Evolutionary conservation across 73 alveolate species (phyloP).

Genomic region (Uronychia binucleata): DNA sequence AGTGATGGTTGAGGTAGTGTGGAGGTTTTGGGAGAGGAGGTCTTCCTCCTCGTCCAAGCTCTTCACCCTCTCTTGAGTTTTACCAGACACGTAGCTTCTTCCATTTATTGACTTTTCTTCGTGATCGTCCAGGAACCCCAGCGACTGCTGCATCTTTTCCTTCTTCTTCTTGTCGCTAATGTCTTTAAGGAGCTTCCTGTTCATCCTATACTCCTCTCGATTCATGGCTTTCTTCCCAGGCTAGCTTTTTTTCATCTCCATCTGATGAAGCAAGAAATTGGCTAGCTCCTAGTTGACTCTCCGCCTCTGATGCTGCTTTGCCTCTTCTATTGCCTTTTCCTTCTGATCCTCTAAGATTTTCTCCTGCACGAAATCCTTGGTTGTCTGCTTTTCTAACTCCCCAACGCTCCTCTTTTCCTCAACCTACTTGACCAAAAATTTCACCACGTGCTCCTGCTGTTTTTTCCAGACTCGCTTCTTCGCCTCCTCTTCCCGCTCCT

Average conservation of each 20-base stretch:
- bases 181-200: neutral
- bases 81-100: no score
- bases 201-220: neutral
- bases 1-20: no score
- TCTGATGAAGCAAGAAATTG: neutral
- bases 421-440: neutral
- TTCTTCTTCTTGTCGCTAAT: neutral
- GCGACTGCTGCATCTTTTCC: no score
- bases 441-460: neutral
- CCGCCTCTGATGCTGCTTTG: neutral
- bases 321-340: neutral
- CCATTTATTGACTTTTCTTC: no score
- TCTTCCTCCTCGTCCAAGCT: no score
- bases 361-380: neutral
- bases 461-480: neutral
- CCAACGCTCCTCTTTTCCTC: neutral
- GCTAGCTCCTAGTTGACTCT: neutral
- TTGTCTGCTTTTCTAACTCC: neutral
- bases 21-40: no score
- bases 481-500: neutral
- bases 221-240: neutral
- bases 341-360: neutral
- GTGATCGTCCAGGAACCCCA: no score
- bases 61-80: no score
- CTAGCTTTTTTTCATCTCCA: no score